These are phyloP conservation scores for Colletotrichum echinochloae DNA, from an alignment of 2,329 filamentous ascomycete genomes.

Conservation along the genomic window DNA sequence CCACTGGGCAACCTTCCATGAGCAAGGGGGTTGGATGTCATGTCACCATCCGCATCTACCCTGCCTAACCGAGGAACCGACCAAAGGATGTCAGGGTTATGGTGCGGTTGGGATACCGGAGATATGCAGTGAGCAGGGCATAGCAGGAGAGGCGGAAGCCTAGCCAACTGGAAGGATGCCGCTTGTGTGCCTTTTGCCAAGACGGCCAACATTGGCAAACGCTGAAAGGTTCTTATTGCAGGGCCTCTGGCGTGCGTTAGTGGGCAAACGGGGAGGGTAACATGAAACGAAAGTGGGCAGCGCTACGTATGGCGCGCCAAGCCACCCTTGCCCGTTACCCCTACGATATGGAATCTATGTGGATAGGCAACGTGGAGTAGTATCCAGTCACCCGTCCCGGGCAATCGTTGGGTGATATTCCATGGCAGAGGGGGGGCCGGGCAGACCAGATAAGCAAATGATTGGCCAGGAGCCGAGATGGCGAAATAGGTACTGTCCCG, in stretches of 20 bases:
- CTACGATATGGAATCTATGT: no score
- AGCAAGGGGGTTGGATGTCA: neutral
- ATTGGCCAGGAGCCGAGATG: conserved; percentile 6
- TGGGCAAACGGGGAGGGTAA: conserved; percentile 33
- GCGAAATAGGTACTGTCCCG: neutral
- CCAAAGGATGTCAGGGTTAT: neutral
- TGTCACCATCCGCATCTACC: neutral
- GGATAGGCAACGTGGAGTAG: neutral
- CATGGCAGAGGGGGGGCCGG: conserved; percentile 6
- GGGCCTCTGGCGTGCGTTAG: conserved; percentile 39
- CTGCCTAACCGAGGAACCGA: neutral
- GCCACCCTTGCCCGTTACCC: neutral
- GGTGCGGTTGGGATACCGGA: neutral
- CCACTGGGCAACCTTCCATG: conserved; percentile 1
- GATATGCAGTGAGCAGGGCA: neutral
- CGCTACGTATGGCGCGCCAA: conserved; percentile 7
- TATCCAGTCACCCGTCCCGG: neutral
- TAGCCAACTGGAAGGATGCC: conserved; percentile 8
- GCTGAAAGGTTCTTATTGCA: conserved; percentile 29
- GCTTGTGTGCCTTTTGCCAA: conserved; percentile 10
- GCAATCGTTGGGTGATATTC: conserved; percentile 12
- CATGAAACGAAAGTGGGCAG: conserved; percentile 38
- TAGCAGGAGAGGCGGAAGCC: neutral
- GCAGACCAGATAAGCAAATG: neutral
- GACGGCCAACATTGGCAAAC: conserved; percentile 5